A percentile compares a stretch with the other conserved stretches of the same genome.
These are phyloP conservation scores for Musa acuminata DNA, from an alignment of 176 grass and related monocot genomes.

Conservation along the genomic window DNA sequence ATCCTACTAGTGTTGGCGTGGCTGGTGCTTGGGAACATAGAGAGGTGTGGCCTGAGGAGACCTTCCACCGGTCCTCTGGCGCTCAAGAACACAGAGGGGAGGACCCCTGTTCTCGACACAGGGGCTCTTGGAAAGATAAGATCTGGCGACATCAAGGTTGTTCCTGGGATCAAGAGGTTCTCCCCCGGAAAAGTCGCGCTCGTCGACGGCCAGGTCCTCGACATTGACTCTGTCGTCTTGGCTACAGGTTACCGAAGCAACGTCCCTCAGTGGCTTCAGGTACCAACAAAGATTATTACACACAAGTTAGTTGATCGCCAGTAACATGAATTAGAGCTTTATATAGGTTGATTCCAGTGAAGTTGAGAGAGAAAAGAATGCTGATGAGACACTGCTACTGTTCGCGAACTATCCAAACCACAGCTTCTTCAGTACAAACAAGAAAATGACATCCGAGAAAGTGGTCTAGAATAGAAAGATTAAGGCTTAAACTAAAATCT, in stretches of 20 bases:
- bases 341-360: too few relatives aligned
- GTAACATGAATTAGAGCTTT: too few relatives aligned
- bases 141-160: conserved; percentile 10
- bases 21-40: not conserved
- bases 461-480: too few relatives aligned
- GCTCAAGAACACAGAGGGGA: conserved; percentile 7
- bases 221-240: not conserved
- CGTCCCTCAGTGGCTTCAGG: conserved; percentile 9
- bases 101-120: conserved; percentile 3
- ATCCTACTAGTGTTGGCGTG: not conserved
- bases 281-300: not conserved
- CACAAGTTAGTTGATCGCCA: not conserved
- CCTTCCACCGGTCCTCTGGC: conserved; percentile 6
- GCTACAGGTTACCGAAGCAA: conserved; percentile 9
- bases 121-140: not conserved
- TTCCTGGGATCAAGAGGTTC: conserved; percentile 9
- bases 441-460: not conserved
- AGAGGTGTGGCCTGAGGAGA: not conserved
- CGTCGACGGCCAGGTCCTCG: conserved; percentile 6
- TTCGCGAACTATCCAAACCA: not conserved
- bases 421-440: not conserved
- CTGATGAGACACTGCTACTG: too few relatives aligned
- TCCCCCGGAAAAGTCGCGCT: not conserved
- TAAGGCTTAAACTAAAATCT: too few relatives aligned
- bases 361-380: too few relatives aligned